These are phyloP conservation scores for Diaporthe destruens DNA, from an alignment of 2,329 filamentous ascomycete genomes.

Conservation along the genomic window DNA sequence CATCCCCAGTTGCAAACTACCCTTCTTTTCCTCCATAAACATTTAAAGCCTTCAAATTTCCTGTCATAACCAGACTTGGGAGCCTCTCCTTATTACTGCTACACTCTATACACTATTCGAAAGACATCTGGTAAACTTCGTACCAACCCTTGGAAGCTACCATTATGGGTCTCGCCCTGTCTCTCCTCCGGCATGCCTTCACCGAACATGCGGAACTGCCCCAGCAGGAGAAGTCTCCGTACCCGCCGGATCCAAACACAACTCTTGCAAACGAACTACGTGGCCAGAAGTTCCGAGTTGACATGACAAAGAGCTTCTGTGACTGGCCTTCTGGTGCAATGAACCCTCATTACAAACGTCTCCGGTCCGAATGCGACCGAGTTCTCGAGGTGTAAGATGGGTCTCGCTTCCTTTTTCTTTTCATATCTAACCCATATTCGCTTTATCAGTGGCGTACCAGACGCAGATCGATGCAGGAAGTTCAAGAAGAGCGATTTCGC, in stretches of 20 bases:
- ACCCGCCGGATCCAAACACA: constrained; percentile 18
- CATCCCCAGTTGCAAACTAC: not conserved
- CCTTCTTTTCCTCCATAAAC: not conserved
- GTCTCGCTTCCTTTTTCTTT: no score
- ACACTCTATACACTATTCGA: not conserved
- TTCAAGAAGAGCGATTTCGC: constrained; percentile 52
- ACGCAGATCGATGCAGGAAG: constrained; percentile 48
- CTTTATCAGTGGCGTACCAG: constrained; percentile 47
- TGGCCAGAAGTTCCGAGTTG: constrained; percentile 37
- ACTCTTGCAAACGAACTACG: constrained; percentile 37
- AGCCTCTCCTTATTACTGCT: not conserved
- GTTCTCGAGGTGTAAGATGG: constrained; percentile 33
- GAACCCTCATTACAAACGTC: constrained; percentile 29
- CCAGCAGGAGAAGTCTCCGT: not conserved
- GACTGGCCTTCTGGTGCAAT: constrained; percentile 33
- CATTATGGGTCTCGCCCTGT: constrained; percentile 30
- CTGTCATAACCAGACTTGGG: not conserved
- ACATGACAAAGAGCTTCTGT: constrained; percentile 41
- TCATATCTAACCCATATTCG: not conserved
- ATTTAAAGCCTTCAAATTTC: not conserved
- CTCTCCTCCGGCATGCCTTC: not conserved
- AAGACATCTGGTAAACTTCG: not conserved
- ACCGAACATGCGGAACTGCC: not conserved
- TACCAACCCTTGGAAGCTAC: no score
- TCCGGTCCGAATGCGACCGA: constrained; percentile 30